These are phyloP conservation scores for Selaginella moellendorffii DNA, from an alignment of 75 land plant genomes.

Conservation along the genomic window DNA sequence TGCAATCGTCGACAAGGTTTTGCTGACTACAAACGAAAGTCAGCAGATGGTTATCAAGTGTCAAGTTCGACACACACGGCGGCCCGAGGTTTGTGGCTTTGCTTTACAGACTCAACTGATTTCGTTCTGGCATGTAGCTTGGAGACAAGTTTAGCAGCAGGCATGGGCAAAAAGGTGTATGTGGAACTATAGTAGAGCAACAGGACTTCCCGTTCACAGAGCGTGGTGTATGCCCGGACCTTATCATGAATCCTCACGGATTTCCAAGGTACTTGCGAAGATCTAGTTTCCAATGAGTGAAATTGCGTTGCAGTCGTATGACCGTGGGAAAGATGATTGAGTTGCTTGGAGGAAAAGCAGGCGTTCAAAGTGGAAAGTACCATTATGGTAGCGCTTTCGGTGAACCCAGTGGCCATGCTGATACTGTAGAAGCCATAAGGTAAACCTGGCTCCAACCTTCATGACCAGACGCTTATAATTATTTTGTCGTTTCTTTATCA, in stretches of 20 bases:
- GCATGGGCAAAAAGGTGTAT: slow-evolving; percentile 98
- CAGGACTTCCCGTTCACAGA: slow-evolving; percentile 97
- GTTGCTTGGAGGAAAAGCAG: slow-evolving; percentile 94
- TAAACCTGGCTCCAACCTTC: slow-evolving; percentile 17
- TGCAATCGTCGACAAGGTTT: slow-evolving; percentile 68
- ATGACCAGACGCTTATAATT: too few species aligned
- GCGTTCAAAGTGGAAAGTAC: slow-evolving; percentile 75
- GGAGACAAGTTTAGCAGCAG: slow-evolving; percentile 93
- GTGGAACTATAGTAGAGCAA: slow-evolving; percentile 88
- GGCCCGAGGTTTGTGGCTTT: slow-evolving; percentile 92
- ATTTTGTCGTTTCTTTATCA: slow-evolving; percentile 14
- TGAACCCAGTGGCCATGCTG: slow-evolving; percentile 99
- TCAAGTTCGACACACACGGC: slow-evolving; percentile 71
- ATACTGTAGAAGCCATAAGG: slow-evolving; percentile 88
- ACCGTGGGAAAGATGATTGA: slow-evolving; percentile 99
- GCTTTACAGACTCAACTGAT: too few species aligned
- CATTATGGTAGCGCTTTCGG: slow-evolving; percentile 99
- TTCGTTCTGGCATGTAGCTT: slow-evolving; percentile 27
- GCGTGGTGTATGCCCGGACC: slow-evolving; percentile 92
- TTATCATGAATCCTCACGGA: slow-evolving; percentile 99
- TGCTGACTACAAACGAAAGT: slow-evolving; percentile 42
- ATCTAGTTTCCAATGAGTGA: neutral
- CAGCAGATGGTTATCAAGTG: slow-evolving; percentile 48
- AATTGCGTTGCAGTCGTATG: slow-evolving; percentile 58
- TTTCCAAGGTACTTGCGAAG: slow-evolving; percentile 64